phyloP scores from a whole-genome alignment of 768 basidiomycete genomes.

The Russula lepida region DNA sequence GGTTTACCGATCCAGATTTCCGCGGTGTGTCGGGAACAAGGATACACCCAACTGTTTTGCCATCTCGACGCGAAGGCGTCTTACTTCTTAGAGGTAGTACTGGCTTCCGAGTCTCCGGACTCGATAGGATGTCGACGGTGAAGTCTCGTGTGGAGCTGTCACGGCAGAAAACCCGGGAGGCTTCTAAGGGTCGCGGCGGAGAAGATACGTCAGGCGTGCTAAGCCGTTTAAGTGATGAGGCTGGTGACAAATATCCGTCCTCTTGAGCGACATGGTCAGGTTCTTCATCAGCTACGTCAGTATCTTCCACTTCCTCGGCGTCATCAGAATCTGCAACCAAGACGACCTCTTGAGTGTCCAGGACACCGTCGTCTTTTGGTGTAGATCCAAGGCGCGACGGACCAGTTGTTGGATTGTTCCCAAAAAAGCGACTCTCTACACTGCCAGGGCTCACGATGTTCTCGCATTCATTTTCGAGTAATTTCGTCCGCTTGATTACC shows the following conservation, averaged over 20 bases:
- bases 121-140: conserved; percentile 46
- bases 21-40: conserved; percentile 11
- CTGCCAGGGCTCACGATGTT: conserved; percentile 32
- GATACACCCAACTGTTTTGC: background rate
- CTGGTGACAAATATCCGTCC: conserved; percentile 76
- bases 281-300: conserved; percentile 29
- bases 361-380: conserved; percentile 24
- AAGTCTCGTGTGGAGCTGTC: conserved; percentile 32
- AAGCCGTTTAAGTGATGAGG: conserved; percentile 40
- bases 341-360: conserved; percentile 25
- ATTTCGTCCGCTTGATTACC: conserved; percentile 41
- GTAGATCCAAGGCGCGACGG: background rate
- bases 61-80: conserved; percentile 2
- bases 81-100: conserved; percentile 9
- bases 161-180: conserved; percentile 8
- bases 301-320: conserved; percentile 33
- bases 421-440: conserved; percentile 22
- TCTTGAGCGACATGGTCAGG: conserved; percentile 55
- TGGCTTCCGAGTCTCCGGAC: conserved; percentile 30
- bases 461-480: conserved; percentile 30
- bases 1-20: conserved; percentile 2
- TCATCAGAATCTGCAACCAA: conserved; percentile 33
- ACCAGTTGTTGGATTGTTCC: background rate
- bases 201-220: conserved; percentile 60
- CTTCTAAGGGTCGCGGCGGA: conserved; percentile 36